Base-by-base conservation (phyloP, 129 eudicot genomes). In the Ambrosia artemisiifolia region DNA sequence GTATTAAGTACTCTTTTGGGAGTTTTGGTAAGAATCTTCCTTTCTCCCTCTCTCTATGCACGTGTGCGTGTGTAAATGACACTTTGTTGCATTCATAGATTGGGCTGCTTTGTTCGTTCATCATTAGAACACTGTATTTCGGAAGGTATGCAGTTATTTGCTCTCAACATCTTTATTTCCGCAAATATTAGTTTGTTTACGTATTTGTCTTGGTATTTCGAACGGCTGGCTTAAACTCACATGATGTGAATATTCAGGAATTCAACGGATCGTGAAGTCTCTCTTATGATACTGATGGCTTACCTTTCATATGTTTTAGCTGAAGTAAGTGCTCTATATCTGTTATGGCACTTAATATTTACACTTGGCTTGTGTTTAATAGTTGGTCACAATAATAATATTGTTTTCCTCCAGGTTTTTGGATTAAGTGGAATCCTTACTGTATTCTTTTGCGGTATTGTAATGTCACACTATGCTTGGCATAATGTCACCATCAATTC, bases 401-500 rank as follows among this genome's bases (percentile, higher is more conserved):
- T 70, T 63, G 2, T 60, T 46, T 67, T 44, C 34, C 63, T 79
- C 13, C 85, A 94, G 98, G 82, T 94, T 73, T 87, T 85, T 69
- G 82, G 83, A 75, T 74, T 85, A 47, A 94, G 98, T 81, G 98
- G 97, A 55, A 94, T 94, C 65, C 93, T 94, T 75, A 78, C 97
- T 7, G 97, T 90, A 59, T 94, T 94, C 82, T 88, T 94, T 73
- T 94, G 98, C 55, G 98, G 97, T 57, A 88, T 94, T 61, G 91
- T 90, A 44, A 94, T 90, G 98, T 88, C 97, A 59, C 98, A 94
- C 73, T 94, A 94, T 67, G 85, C 98, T 72, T 94, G 96, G 98
- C 96, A 90, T 83, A 90, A 88, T 71, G 84, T 90, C 74, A 86
- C 93, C 19, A 81, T 75, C 42, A 72, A 85, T 67, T 90, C 98